Conservation (phyloP, 768 basidiomycete species). For the Suillus subaureus region DNA sequence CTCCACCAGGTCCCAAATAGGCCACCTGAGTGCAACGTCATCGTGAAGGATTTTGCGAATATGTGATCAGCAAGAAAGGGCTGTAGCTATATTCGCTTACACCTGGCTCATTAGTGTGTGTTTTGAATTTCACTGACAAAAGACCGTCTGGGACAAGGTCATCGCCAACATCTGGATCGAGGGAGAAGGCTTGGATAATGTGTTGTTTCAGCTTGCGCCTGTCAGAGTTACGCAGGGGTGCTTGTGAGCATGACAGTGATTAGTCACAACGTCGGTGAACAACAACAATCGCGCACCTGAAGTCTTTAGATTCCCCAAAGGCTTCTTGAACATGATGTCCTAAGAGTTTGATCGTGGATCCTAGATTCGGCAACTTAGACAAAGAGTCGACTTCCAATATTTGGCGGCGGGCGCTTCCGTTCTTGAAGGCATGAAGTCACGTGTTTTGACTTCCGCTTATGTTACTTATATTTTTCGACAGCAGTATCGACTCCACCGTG, state of each 20-base stretch:
- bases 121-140: conserved; percentile 65
- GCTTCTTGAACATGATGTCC: conserved; percentile 76
- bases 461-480: background rate
- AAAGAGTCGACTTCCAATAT: background rate
- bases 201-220: conserved; percentile 70
- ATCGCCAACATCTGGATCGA: conserved; percentile 63
- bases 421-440: background rate
- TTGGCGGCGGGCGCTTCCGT: background rate
- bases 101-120: conserved; percentile 64
- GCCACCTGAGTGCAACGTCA: conserved; percentile 45
- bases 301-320: conserved; percentile 66
- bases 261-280: background rate
- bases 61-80: conserved; percentile 2
- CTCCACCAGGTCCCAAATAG: conserved; percentile 64
- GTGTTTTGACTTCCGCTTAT: background rate
- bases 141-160: conserved; percentile 75
- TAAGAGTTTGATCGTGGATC: background rate
- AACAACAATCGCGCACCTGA: conserved; percentile 41
- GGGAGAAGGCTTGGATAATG: conserved; percentile 47
- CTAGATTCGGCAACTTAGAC: background rate
- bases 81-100: conserved; percentile 42
- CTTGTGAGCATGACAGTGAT: conserved; percentile 25
- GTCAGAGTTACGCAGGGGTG: conserved; percentile 74
- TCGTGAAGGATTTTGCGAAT: background rate
- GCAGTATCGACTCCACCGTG: background rate